Conservation (phyloP, 192 early-diverging fungal genomes). For the Dissophora ornata region DNA sequence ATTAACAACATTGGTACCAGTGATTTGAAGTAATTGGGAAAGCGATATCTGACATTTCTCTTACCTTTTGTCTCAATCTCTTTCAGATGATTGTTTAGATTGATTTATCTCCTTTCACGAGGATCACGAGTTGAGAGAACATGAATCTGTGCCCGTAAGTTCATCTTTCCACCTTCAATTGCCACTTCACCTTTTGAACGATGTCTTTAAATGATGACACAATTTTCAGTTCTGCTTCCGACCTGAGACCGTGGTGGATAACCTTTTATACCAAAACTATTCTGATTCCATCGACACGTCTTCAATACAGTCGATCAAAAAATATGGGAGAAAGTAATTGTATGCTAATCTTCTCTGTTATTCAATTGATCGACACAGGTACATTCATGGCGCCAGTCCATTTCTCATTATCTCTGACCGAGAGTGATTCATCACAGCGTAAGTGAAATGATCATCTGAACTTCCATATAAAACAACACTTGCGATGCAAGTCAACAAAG, state of each 20-base stretch:
- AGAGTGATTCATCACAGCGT: not conserved
- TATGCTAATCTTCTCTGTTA: not conserved
- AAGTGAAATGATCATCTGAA: conserved; percentile 15
- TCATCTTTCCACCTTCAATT: not conserved
- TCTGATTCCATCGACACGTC: conserved; percentile 41
- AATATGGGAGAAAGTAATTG: no score
- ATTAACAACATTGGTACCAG: not conserved
- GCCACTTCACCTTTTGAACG: not conserved
- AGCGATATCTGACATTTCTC: no score
- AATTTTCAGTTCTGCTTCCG: conserved; percentile 57
- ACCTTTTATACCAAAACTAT: conserved; percentile 42
- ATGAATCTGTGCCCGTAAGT: not conserved
- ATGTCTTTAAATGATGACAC: conserved; percentile 42
- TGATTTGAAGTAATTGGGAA: not conserved
- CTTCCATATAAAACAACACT: no score
- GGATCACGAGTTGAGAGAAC: no score
- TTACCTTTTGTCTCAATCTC: no score
- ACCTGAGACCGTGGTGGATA: conserved; percentile 56
- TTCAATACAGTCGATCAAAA: no score
- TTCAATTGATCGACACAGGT: no score
- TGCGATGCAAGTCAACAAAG: conserved; percentile 2
- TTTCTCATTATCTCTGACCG: not conserved
- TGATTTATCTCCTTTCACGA: not conserved
- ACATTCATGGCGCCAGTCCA: no score
- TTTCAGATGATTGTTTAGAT: not conserved